Conservation (phyloP, 2,329 filamentous ascomycete genomes). For the Scedosporium aurantiacum region DNA sequence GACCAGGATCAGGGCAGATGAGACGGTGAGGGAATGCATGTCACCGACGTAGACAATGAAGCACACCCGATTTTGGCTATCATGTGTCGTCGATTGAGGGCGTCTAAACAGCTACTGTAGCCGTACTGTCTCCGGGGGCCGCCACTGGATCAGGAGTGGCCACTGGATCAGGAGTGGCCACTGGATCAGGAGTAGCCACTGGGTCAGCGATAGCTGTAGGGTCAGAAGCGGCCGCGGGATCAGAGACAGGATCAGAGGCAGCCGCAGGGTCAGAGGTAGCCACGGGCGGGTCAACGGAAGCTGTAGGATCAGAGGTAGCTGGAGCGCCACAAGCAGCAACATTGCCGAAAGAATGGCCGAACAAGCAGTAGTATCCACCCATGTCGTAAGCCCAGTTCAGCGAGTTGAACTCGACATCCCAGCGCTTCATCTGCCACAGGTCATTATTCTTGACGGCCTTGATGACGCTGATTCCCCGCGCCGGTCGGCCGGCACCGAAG, state of each 20-base stretch:
- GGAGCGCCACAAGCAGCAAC: conserved; percentile 8
- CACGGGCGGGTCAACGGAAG: background rate
- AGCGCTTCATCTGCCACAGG: conserved; percentile 10
- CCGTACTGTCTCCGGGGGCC: no score
- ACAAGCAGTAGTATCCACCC: conserved; percentile 12
- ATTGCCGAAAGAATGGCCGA: conserved; percentile 8
- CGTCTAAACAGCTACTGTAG: no score
- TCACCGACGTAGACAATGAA: conserved; percentile 35
- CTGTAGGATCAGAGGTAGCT: background rate
- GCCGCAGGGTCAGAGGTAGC: no score
- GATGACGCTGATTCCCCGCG: conserved; percentile 11
- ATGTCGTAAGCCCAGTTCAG: conserved; percentile 10
- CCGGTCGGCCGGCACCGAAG: conserved; percentile 9
- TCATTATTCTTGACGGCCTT: conserved; percentile 10
- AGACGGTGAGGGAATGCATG: background rate
- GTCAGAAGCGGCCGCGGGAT: no score
- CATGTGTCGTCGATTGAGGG: background rate
- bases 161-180: no score
- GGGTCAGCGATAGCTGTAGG: no score
- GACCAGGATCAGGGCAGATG: background rate
- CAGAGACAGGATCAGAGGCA: no score
- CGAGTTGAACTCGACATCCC: conserved; percentile 13
- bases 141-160: no score
- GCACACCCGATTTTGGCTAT: conserved; percentile 25
- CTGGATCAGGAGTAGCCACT: no score